Percentiles rank a stretch among this genome's conserved stretches.
Conservation (phyloP, 768 basidiomycete species). For the Leccinellum luteum region DNA sequence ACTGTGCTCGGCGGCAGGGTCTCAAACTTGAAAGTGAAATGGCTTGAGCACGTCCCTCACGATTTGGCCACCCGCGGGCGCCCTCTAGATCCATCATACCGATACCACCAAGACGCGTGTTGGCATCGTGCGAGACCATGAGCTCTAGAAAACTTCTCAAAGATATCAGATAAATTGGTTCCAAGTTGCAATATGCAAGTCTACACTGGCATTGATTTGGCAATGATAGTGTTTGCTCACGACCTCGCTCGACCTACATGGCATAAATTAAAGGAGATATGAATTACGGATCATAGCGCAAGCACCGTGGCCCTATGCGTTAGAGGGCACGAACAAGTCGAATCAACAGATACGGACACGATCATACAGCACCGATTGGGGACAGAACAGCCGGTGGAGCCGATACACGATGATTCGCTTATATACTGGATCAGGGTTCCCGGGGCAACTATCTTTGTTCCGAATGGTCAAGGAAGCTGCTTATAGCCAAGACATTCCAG, state of each 20-base stretch:
- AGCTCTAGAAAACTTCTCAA: neutral
- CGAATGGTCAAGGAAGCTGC: constrained; percentile 22
- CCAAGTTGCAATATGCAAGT: neutral
- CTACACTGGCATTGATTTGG: neutral
- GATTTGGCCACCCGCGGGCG: constrained; percentile 6
- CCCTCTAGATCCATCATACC: constrained; percentile 3
- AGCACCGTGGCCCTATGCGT: neutral
- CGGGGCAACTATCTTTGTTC: constrained; percentile 24
- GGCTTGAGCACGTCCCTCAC: constrained; percentile 5
- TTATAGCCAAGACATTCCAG: constrained; percentile 22
- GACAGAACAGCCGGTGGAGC: constrained; percentile 19
- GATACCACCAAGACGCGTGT: constrained; percentile 10
- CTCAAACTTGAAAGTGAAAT: constrained; percentile 7
- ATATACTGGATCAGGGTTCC: constrained; percentile 20
- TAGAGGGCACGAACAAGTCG: constrained; percentile 1
- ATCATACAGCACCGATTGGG: constrained; percentile 7
- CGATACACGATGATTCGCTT: constrained; percentile 18
- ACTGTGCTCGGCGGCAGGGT: neutral
- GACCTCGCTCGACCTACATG: neutral
- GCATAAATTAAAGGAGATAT: neutral
- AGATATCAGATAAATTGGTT: constrained; percentile 9
- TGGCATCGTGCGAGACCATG: constrained; percentile 11
- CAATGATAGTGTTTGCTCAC: constrained; percentile 2
- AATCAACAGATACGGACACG: constrained; percentile 5
- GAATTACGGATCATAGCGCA: constrained; percentile 6